Base-by-base conservation (phyloP, 352 stramenopile species). In the Pythium monospermum region DNA sequence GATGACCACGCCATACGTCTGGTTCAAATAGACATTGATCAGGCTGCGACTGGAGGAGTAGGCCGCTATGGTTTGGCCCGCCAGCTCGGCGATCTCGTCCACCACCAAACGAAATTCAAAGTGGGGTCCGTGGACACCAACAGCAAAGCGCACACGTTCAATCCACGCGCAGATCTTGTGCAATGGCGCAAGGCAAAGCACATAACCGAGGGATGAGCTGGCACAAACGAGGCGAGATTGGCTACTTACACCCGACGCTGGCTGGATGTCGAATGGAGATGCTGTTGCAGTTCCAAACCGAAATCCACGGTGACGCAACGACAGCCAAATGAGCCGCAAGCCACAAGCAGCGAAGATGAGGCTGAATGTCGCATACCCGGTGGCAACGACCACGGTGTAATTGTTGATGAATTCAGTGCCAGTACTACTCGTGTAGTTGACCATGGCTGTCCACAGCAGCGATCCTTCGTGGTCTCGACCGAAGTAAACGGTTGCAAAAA, bases 1-100 rank as follows among this genome's bases (percentile, higher is more conserved):
- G 37, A 61, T 52, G 10, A 61, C 36, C 26, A 55, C 10, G 0
- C 44, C 53, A 26, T 55, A 61, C 21, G 30, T 51, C 44, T 44
- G 44, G 30, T 61, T 61, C 5, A 61, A 26, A 10, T 44, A 31
- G 10, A 50, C 11, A 39, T 61, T 61, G 31, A 44, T 61, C 31
- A 61, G 49, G 10, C 45, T 49, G 11, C n/a, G 44, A 19, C 44
- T 54, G 19, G 44, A 32, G 0, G 41, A 33, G 32, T 55, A 55
- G 22, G 53, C 53, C 0, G 38, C 25, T 18, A 43, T 33, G 6
- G 53, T 55, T 12, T 61, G 53, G 7, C 28, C 47, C 11, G 22
- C n/a, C 23, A 61, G 27, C 1, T 26, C 46, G 8, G 50, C 13
- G 15, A 31, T 4, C 4, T 45, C 30, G 6, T 40, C 33, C 5